phyloP scores from a whole-genome alignment of 208 protist species.

The Crithidia fasciculata region DNA sequence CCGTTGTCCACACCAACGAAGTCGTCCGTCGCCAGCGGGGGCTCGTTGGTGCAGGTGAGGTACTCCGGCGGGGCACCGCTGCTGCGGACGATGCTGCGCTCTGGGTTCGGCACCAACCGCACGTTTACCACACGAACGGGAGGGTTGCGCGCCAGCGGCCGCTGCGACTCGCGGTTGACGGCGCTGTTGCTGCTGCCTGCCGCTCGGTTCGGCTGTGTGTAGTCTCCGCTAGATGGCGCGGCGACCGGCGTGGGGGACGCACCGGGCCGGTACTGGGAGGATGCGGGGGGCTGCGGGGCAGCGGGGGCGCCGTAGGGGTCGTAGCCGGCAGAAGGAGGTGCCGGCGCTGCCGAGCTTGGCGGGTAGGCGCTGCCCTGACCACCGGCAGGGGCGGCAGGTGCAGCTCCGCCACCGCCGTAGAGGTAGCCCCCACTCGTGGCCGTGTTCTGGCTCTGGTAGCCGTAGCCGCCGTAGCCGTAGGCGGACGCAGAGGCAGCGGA shows the following conservation, averaged over 20 bases:
- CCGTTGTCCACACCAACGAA: constrained; percentile 90
- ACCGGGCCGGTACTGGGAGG: neutral
- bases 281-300: constrained; percentile 3
- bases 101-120: constrained; percentile 59
- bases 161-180: constrained; percentile 7
- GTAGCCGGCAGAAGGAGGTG: constrained; percentile 11
- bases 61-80: constrained; percentile 42
- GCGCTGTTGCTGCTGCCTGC: constrained; percentile 3
- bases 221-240: constrained; percentile 14
- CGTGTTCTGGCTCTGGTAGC: constrained; percentile 11
- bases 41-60: constrained; percentile 50
- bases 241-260: constrained; percentile 9
- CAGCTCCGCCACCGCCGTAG: neutral
- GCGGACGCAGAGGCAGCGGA: constrained; percentile 23
- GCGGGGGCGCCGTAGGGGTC: constrained; percentile 5
- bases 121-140: constrained; percentile 55
- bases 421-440: constrained; percentile 18
- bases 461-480: constrained; percentile 34
- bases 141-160: constrained; percentile 13
- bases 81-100: constrained; percentile 54
- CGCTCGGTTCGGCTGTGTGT: neutral
- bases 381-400: neutral
- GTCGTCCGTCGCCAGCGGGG: constrained; percentile 71
- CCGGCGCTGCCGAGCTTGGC: constrained; percentile 2
- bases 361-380: neutral